Percentiles rank a stretch among this genome's conserved stretches.
These are phyloP conservation scores for Fusarium heterosporum DNA, from an alignment of 2,329 filamentous ascomycete species.

Conservation along the genomic window DNA sequence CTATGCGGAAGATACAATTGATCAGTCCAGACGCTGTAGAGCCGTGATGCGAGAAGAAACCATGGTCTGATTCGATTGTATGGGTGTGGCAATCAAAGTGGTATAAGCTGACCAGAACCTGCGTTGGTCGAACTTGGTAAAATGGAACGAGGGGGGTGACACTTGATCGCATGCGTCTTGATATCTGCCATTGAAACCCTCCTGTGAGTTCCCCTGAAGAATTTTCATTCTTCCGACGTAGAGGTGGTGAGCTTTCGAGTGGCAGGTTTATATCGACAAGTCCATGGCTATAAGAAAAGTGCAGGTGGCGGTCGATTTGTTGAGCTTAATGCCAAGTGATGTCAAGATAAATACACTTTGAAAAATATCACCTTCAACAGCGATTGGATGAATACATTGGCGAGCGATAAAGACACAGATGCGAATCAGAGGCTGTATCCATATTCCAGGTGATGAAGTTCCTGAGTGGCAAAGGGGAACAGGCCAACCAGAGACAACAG, in stretches of 20 bases:
- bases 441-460: conserved; percentile 27
- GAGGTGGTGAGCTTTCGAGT: not conserved
- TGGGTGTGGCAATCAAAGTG: conserved; percentile 13
- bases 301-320: not conserved
- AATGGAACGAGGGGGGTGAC: conserved; percentile 8
- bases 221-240: not conserved
- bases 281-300: conserved; percentile 22
- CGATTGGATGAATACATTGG: conserved; percentile 34
- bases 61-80: conserved; percentile 24
- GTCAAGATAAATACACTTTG: conserved; percentile 25
- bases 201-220: not conserved
- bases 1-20: conserved; percentile 9
- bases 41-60: conserved; percentile 3
- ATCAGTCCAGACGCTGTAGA: conserved; percentile 1
- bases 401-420: conserved; percentile 9
- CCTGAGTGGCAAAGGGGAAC: conserved; percentile 37
- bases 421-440: conserved; percentile 39
- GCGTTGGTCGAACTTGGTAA: not conserved
- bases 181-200: conserved; percentile 21
- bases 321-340: conserved; percentile 1
- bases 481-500: conserved; percentile 24
- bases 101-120: conserved; percentile 18
- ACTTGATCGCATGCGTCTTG: conserved; percentile 17
- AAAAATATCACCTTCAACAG: conserved; percentile 6
- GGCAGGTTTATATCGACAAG: conserved; percentile 16